Evolutionary conservation across 2,329 filamentous ascomycete species (phyloP), one percentile per base, ranked within the genome.

Genomic region (Aspergillus jensenii): DNA sequence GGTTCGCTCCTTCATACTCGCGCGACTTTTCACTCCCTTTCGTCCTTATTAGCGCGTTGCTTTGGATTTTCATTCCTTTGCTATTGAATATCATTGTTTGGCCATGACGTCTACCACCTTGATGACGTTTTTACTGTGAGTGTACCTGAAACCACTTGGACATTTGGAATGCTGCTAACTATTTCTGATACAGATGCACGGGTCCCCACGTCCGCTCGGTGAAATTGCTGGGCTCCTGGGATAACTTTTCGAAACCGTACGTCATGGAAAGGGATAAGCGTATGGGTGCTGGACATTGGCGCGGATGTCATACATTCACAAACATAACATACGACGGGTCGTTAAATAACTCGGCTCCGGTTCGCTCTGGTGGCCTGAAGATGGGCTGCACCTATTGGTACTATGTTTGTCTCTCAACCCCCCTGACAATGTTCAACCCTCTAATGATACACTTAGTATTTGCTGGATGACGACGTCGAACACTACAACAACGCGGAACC

Each of bases 361-460:
- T 84, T 66, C 85, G 91, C 67, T 84, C 85, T 65, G 92, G 92
- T 58, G 93, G 90, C 52, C 82, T 97, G 63, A 95, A 89, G 75
- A 96, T 96, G 90, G 93, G 93, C 45, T 87, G 89, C 59, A 95
- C 89, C 15, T 97, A 97, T 76, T 97, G 93, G 83, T 98, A 96
- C 81, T 97, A 95, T 77, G 91, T 96, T 80, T 77, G 90, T 82
- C 45, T 48, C n/a, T 12, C 52, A 4, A 25, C 11, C 12, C 14
- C 23, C 27, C 23, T 35, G 15, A n/a, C 17, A 8, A 44, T 19
- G 23, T 31, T 7, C 50, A 12, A 9, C 44, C 23, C 51, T 35
- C 74, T 74, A 53, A 76, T 64, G 52, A 27, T 58, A 39, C 25
- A 41, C 62, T 53, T 72, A 96, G 90, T 97, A 96, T 76, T 87